phyloP scores from a whole-genome alignment of 345 rosid species.

The Eucalyptus rudis region DNA sequence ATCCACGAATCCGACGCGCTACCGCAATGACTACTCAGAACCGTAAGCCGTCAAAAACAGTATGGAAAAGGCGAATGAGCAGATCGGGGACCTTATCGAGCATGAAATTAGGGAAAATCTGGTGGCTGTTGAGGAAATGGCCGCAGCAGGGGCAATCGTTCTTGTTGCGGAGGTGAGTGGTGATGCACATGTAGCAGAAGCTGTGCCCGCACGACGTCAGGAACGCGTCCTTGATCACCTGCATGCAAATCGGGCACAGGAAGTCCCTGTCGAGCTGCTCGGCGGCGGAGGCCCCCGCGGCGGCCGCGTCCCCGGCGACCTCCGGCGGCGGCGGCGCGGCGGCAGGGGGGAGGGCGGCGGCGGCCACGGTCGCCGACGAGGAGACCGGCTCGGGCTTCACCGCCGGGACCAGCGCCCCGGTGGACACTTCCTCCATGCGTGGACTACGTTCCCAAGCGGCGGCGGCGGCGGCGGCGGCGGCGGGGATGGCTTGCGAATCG shows the following conservation, averaged over 20 bases:
- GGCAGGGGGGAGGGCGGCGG: neutral
- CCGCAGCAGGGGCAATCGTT: constrained; percentile 94
- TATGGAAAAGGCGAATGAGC: neutral
- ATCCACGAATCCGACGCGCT: neutral
- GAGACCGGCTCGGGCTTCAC: constrained; percentile 27
- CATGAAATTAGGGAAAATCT: constrained; percentile 78
- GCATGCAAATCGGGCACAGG: constrained; percentile 96
- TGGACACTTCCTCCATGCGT: constrained; percentile 24
- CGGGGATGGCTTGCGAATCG: neutral
- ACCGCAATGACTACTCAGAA: neutral
- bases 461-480: neutral
- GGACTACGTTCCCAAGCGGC: neutral
- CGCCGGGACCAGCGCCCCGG: constrained; percentile 55
- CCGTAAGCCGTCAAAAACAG: neutral
- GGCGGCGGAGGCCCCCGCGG: neutral
- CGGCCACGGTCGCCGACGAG: neutral
- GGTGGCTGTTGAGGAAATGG: constrained; percentile 62
- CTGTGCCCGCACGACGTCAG: constrained; percentile 97
- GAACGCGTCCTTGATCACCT: constrained; percentile 87
- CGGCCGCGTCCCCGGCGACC: neutral
- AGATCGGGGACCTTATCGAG: constrained; percentile 62
- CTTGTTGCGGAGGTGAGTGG: constrained; percentile 86
- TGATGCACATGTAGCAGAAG: constrained; percentile 94
- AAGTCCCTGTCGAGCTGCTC: constrained; percentile 64
- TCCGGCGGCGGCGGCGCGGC: neutral